Conservation (phyloP, 83 land plant genomes). For the Thuja plicata region DNA sequence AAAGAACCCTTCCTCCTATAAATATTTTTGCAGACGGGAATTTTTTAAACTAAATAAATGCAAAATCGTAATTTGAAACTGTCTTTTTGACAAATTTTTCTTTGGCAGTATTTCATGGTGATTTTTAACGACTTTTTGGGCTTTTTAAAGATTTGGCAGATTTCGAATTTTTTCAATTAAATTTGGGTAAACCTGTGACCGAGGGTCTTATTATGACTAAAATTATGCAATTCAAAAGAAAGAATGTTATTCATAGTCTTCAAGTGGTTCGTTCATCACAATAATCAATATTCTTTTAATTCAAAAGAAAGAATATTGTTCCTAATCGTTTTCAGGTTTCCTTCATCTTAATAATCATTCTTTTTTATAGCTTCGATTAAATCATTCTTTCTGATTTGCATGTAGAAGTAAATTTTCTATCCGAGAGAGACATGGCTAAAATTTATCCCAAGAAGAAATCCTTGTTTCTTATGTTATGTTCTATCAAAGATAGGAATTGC, state of each 20-base stretch:
- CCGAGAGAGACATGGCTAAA: neutral
- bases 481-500: neutral
- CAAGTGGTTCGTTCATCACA: neutral
- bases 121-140: too few relatives aligned
- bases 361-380: neutral
- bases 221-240: too few relatives aligned
- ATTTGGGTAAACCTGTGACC: too few relatives aligned
- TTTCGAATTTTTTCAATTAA: too few relatives aligned
- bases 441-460: neutral
- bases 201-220: too few relatives aligned
- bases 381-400: neutral
- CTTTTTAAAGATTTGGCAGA: too few relatives aligned
- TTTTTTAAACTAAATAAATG: too few relatives aligned
- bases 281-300: neutral
- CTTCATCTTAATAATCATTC: neutral
- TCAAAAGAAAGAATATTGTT: neutral
- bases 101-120: too few relatives aligned
- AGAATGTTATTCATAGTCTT: neutral
- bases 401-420: neutral
- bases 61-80: too few relatives aligned
- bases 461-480: neutral
- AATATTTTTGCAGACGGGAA: too few relatives aligned
- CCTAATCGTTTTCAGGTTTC: neutral
- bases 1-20: too few relatives aligned
- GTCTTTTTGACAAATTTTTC: too few relatives aligned